Base-by-base conservation (phyloP, 164 flowering plant species). In the Amborella trichopoda region DNA sequence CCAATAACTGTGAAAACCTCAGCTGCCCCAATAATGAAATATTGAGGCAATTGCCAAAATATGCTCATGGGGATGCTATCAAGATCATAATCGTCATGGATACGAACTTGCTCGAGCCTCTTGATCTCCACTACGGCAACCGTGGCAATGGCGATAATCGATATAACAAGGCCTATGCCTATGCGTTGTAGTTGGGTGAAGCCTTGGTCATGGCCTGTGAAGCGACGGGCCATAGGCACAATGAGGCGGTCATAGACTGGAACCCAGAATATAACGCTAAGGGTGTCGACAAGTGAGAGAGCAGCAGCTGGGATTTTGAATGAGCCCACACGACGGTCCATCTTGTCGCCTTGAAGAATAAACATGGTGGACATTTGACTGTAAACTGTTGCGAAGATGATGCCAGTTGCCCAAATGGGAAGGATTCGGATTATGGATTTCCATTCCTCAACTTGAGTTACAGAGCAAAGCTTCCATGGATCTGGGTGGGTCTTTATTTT, bases 1-100 rank as follows among this genome's bases (percentile, higher is more conserved):
- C 91, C 91, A 2, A 84, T 61, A 56, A 70, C 66, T 11, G 66
- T 72, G 63, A 77, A 80, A 6, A 77, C 82, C 46, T 79, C 89
- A 0, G 90, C 83, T 21, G 82, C 74, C 0, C 94, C 89, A 5
- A 78, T 65, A 20, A 81, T 34, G 69, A 78, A 78, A 47, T 78
- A 81, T 53, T 81, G 89, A 5, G 84, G 84, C 5, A 74, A 66
- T 51, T 81, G 85, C 84, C 84, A 81, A 47, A 81, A 74, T 23
- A 81, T 63, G 0, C 80, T 68, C 37, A 81, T 57, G 25, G 85
- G 81, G 6, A 69, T 26, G 23, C 49, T 26, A 39, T 48, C 23
- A 3, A 16, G 24, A 2, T 76, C 72, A 21, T 68, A 72, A 42
- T 51, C 69, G 55, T 72, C 62, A 52, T 76, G 55, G 34, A 46